Conservation (phyloP, 495 filamentous ascomycete species). For the Hypoxylon intermedium region DNA sequence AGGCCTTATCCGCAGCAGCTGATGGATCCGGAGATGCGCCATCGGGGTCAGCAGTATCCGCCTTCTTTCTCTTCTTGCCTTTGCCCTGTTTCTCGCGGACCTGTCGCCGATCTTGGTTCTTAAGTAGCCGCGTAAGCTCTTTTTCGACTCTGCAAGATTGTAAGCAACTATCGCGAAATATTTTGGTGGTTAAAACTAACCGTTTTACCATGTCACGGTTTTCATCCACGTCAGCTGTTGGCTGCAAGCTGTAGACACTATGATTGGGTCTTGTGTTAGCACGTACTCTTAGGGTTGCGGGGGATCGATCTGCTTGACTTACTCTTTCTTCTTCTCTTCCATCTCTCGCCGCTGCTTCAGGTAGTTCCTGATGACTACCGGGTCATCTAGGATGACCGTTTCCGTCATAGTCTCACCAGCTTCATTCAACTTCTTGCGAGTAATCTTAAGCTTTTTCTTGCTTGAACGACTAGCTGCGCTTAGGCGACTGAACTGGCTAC, state of each 20-base stretch:
- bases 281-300: constrained; percentile 1
- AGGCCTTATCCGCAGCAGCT: constrained; percentile 53
- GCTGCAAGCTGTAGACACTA: constrained; percentile 59
- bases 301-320: constrained; percentile 40
- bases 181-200: constrained; percentile 48
- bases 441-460: constrained; percentile 76
- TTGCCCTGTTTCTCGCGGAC: constrained; percentile 88
- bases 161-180: constrained; percentile 45
- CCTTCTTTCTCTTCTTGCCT: constrained; percentile 57
- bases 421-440: constrained; percentile 65
- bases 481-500: constrained; percentile 82
- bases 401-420: constrained; percentile 67
- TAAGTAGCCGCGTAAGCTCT: constrained; percentile 81
- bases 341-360: constrained; percentile 57
- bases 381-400: constrained; percentile 71
- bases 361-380: constrained; percentile 74
- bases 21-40: constrained; percentile 55
- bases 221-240: constrained; percentile 76
- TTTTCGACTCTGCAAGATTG: constrained; percentile 64
- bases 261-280: constrained; percentile 29
- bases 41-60: constrained; percentile 40
- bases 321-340: constrained; percentile 74
- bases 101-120: constrained; percentile 89
- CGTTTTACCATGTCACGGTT: constrained; percentile 63
- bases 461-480: constrained; percentile 72